Conservation (phyloP, 148 eudicot genomes). For the Nepenthes mirabilis region DNA sequence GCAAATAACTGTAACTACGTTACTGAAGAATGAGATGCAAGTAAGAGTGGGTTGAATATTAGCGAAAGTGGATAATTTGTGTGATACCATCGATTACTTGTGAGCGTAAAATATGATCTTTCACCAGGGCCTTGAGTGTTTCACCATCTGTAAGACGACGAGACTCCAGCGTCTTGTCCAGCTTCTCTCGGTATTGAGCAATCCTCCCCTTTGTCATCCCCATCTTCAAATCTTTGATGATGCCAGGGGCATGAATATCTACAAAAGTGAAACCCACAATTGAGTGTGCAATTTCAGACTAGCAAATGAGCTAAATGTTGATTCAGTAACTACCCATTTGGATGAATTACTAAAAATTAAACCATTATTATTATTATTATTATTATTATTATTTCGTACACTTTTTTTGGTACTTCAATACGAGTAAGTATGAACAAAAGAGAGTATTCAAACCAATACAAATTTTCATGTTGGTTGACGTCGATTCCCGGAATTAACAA, state of each 20-base stretch:
- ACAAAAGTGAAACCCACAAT: too few species aligned
- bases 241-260: not conserved
- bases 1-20: not conserved
- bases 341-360: too few species aligned
- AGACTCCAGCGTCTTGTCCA: slow-evolving; percentile 71
- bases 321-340: too few species aligned
- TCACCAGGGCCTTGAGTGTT: slow-evolving; percentile 41
- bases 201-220: slow-evolving; percentile 29
- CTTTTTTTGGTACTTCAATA: too few species aligned
- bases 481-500: too few species aligned
- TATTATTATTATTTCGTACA: too few species aligned
- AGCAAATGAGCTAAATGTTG: too few species aligned
- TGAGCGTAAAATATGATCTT: slow-evolving; percentile 50
- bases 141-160: slow-evolving; percentile 45
- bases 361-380: too few species aligned
- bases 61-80: not conserved
- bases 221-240: slow-evolving; percentile 24
- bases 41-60: not conserved
- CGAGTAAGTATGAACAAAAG: too few species aligned
- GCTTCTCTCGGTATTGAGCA: slow-evolving; percentile 43
- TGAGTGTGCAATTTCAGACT: too few species aligned
- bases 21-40: not conserved
- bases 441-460: too few species aligned
- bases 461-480: too few species aligned
- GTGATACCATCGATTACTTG: slow-evolving; percentile 23